Evolutionary conservation across 345 rosid species (phyloP), one percentile per base, ranked within the genome.

Genomic region (Euphorbia tirucalli): DNA sequence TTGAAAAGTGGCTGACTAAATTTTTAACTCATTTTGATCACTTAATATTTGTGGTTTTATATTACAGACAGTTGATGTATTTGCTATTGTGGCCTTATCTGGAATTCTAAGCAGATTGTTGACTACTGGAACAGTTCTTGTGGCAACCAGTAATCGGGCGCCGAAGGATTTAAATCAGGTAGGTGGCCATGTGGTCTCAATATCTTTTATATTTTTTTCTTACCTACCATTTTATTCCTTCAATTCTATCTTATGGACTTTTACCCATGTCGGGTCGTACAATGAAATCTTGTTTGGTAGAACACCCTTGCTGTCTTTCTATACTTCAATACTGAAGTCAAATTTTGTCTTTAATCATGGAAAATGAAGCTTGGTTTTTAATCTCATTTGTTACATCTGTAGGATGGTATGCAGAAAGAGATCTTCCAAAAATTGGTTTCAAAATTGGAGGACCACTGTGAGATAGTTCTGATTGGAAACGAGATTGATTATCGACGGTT

Each of bases 81-180:
- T 91, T 87, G 97, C 98, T 74, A 87, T 94, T 87, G 97, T 94
- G 81, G 93, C 98, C 85, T 87, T 91, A 81, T 94, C 98, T 85
- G 97, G 98, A 80, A 94, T 94, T 78, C 78, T 94, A 74, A 90
- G 96, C 90, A 94, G 98, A 88, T 86, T 94, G 77, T 75, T 92
- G 79, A 73, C 78, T 73, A 85, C 82, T 66, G 97, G 98, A 83
- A 92, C 98, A 75, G 89, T 92, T 81, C 92, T 90, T 77, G 93
- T 91, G 65, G 93, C 96, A 69, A 91, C 97, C 68, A 91, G 98
- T 87, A 94, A 94, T 67, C 86, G 97, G 72, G 96, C 90, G 72
- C 92, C 98, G 10, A 74, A 83, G 71, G 98, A 94, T 74, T 82
- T 94, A 77, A 94, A 89, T 85, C 97, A 94, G 90, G 98, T 86